Percentiles rank a stretch among this genome's conserved stretches.
Evolutionary conservation across 352 stramenopile genomes (phyloP).

Genomic region (Globisporangium paddicum): DNA sequence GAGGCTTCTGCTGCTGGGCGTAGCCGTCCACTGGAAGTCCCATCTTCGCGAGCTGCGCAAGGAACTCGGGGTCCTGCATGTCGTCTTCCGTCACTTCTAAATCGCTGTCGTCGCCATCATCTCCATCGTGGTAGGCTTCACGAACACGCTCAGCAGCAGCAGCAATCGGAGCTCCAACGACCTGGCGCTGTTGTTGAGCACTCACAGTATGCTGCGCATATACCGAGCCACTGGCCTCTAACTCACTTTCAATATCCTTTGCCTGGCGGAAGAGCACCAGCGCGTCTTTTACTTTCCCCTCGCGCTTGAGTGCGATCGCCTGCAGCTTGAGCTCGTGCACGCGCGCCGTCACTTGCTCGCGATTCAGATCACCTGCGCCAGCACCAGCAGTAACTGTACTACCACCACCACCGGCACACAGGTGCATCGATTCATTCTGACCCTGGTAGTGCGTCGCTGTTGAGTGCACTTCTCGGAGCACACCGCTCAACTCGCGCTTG

Average conservation of each 20-base stretch:
- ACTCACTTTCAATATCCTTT: slow-evolving; percentile 42
- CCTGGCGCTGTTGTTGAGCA: neutral
- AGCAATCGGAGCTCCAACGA: neutral
- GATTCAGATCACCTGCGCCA: neutral
- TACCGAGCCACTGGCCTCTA: neutral
- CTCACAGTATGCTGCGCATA: neutral
- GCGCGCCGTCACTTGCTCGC: slow-evolving; percentile 8
- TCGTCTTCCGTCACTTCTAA: slow-evolving; percentile 77
- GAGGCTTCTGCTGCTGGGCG: neutral
- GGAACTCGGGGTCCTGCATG: slow-evolving; percentile 65
- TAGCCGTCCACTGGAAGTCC: slow-evolving; percentile 24
- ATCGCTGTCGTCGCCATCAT: slow-evolving; percentile 21
- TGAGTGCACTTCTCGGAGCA: slow-evolving; percentile 32
- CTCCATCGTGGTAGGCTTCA: slow-evolving; percentile 11
- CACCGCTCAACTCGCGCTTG: slow-evolving; percentile 27
- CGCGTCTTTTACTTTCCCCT: slow-evolving; percentile 43
- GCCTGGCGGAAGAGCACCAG: slow-evolving; percentile 57
- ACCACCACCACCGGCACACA: neutral
- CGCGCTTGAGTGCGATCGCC: slow-evolving; percentile 50
- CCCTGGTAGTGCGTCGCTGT: slow-evolving; percentile 26
- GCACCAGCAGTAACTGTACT: neutral
- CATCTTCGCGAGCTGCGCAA: slow-evolving; percentile 51
- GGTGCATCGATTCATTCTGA: slow-evolving; percentile 7
- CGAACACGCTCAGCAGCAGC: neutral
- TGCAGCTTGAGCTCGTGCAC: slow-evolving; percentile 50